Conservation (phyloP, 768 basidiomycete genomes). For the Coprinopsis sp. region DNA sequence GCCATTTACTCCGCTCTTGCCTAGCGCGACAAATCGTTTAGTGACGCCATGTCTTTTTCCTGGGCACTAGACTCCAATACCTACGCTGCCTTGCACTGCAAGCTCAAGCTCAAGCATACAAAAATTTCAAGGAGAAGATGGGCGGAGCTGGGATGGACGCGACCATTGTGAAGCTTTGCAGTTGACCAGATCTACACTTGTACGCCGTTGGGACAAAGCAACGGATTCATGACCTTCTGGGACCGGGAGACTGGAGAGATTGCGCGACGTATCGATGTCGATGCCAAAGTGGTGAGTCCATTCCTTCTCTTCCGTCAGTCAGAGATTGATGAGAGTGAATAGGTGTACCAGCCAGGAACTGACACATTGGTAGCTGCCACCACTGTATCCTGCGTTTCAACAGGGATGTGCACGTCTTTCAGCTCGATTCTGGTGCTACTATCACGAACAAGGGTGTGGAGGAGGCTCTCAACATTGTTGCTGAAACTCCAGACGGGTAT, state of each 20-base stretch:
- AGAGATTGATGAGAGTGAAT: conserved; percentile 1
- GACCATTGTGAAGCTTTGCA: conserved; percentile 71
- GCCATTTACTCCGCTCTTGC: conserved; percentile 98
- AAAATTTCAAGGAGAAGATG: conserved; percentile 86
- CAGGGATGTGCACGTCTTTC: conserved; percentile 78
- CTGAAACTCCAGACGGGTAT: conserved; percentile 81
- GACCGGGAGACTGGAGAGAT: conserved; percentile 98
- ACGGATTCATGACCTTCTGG: conserved; percentile 96
- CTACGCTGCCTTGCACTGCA: conserved; percentile 89
- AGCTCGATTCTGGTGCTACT: conserved; percentile 69
- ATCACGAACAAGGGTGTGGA: conserved; percentile 91
- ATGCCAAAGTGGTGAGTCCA: conserved; percentile 79
- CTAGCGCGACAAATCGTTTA: conserved; percentile 98
- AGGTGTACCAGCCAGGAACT: conserved; percentile 89
- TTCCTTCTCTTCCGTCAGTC: not conserved
- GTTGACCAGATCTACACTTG: conserved; percentile 88
- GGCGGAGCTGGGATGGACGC: conserved; percentile 49
- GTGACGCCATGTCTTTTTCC: conserved; percentile 86
- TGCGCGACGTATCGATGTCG: conserved; percentile 90
- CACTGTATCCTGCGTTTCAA: conserved; percentile 83
- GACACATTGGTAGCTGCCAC: conserved; percentile 87
- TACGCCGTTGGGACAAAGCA: conserved; percentile 75
- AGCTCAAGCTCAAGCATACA: conserved; percentile 76
- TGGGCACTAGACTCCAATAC: conserved; percentile 97
- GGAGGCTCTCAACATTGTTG: conserved; percentile 90